These are phyloP conservation scores for Dactylonectria macrodidyma DNA, from an alignment of 2,329 filamentous ascomycete species.

Conservation along the genomic window DNA sequence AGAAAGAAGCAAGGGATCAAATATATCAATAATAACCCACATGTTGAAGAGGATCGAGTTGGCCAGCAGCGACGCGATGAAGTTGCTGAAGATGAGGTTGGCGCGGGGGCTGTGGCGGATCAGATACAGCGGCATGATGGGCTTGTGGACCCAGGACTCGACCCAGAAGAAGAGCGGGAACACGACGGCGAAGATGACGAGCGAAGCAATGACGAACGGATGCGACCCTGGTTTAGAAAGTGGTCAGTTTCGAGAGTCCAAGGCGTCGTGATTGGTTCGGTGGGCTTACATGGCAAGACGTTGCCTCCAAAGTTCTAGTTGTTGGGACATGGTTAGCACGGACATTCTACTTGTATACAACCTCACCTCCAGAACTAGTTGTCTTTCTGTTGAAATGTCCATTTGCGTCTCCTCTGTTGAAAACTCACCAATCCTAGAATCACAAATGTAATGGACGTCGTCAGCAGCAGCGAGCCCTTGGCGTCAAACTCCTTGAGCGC, in stretches of 20 bases:
- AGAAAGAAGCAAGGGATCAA: background rate
- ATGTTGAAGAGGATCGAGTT: slow-evolving; percentile 74
- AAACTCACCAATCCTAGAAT: slow-evolving; percentile 70
- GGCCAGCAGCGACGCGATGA: slow-evolving; percentile 64
- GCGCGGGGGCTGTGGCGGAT: slow-evolving; percentile 66
- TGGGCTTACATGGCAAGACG: slow-evolving; percentile 68
- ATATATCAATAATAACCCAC: slow-evolving; percentile 50
- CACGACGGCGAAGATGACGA: slow-evolving; percentile 62
- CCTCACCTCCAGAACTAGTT: no score
- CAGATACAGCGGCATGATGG: slow-evolving; percentile 73
- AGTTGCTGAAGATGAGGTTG: slow-evolving; percentile 71
- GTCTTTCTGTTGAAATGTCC: no score
- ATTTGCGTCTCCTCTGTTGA: no score
- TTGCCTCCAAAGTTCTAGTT: slow-evolving; percentile 74
- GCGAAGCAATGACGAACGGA: slow-evolving; percentile 68
- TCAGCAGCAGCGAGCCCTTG: slow-evolving; percentile 68
- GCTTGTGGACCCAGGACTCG: slow-evolving; percentile 65
- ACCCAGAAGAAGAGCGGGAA: slow-evolving; percentile 68
- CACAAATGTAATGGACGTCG: slow-evolving; percentile 67
- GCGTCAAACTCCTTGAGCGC: slow-evolving; percentile 72
- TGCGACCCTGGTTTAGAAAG: slow-evolving; percentile 63
- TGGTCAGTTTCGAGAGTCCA: slow-evolving; percentile 23
- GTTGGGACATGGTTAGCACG: slow-evolving; percentile 11
- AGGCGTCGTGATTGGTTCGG: background rate
- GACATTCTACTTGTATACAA: background rate